Conservation (phyloP, 2,329 filamentous ascomycete species). For the Penicillium sumatraense region DNA sequence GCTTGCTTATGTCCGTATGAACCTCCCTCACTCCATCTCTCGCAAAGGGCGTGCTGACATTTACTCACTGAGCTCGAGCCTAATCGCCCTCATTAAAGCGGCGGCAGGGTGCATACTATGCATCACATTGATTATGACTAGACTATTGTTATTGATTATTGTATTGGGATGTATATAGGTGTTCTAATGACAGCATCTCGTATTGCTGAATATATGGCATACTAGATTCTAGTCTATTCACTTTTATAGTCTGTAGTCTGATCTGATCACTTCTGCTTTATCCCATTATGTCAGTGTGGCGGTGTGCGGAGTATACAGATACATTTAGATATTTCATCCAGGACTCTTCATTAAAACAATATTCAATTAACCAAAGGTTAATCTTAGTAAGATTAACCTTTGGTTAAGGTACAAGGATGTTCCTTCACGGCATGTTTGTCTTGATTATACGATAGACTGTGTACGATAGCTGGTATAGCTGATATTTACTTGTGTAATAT, state of each 20-base stretch:
- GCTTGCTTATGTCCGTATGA: background rate
- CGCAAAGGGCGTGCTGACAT: background rate
- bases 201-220: too few relatives aligned
- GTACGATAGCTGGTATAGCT: too few relatives aligned
- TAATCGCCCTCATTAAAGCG: background rate
- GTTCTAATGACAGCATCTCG: background rate
- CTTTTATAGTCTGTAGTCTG: background rate
- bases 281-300: slow-evolving; percentile 23
- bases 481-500: too few relatives aligned
- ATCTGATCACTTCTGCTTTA: too few relatives aligned
- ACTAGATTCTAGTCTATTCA: too few relatives aligned
- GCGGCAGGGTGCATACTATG: background rate
- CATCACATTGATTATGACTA: too few relatives aligned
- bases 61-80: background rate
- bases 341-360: background rate
- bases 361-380: background rate
- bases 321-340: background rate
- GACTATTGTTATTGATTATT: too few relatives aligned
- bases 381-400: too few relatives aligned
- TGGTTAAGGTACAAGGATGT: too few relatives aligned
- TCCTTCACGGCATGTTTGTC: too few relatives aligned
- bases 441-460: too few relatives aligned
- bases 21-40: too few relatives aligned
- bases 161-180: slow-evolving; percentile 5
- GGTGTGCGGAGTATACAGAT: slow-evolving; percentile 9